Percentiles rank a stretch among this genome's conserved stretches.
phyloP scores from a whole-genome alignment of 148 eudicot species.

The Rheum nobile region DNA sequence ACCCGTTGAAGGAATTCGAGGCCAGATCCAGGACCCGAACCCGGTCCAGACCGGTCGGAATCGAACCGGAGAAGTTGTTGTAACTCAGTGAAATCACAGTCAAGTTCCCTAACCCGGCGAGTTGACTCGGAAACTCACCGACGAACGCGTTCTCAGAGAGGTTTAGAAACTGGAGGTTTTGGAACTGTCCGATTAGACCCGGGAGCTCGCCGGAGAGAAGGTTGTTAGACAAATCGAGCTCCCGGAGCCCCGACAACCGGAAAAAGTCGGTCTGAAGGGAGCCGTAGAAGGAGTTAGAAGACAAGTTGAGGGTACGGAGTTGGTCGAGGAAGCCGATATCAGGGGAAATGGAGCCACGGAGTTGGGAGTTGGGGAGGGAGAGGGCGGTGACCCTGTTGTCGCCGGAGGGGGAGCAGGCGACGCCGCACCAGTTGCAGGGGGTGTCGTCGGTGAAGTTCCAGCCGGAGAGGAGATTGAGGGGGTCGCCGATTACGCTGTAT shows the following conservation, averaged over 20 bases:
- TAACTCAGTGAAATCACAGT: constrained; percentile 33
- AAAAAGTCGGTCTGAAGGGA: constrained; percentile 47
- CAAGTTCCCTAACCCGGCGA: constrained; percentile 31
- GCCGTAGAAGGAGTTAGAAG: constrained; percentile 65
- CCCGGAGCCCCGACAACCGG: constrained; percentile 31
- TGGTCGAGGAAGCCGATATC: constrained; percentile 50
- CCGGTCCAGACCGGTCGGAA: constrained; percentile 43
- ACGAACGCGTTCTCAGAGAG: constrained; percentile 53
- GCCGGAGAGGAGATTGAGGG: constrained; percentile 32
- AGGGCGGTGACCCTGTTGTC: constrained; percentile 35
- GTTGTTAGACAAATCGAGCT: constrained; percentile 55
- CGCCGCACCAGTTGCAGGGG: constrained; percentile 80
- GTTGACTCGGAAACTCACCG: constrained; percentile 48
- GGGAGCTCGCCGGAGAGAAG: constrained; percentile 54
- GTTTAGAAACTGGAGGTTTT: constrained; percentile 33
- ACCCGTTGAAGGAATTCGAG: constrained; percentile 56
- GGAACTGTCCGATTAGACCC: constrained; percentile 27
- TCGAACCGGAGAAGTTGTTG: constrained; percentile 47
- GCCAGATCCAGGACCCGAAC: constrained; percentile 52
- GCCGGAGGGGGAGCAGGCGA: constrained; percentile 25
- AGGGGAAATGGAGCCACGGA: constrained; percentile 45
- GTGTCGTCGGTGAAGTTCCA: constrained; percentile 48
- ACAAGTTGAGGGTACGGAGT: constrained; percentile 47
- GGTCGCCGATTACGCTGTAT: constrained; percentile 44
- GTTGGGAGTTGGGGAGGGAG: constrained; percentile 50